phyloP scores from a whole-genome alignment of 768 basidiomycete genomes.

The Melanogaster broomeanus region DNA sequence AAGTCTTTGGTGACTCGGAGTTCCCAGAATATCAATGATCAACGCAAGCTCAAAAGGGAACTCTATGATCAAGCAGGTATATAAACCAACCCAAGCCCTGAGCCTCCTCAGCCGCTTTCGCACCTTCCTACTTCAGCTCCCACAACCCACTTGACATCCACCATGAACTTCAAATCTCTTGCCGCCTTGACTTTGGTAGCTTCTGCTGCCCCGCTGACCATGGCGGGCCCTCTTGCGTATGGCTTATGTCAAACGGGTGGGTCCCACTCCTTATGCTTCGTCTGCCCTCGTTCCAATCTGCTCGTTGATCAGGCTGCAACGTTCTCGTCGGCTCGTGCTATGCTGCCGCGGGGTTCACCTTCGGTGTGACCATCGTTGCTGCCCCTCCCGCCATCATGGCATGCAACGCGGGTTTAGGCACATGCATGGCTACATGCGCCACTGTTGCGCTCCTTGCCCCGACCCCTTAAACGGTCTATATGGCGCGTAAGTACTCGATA shows the following conservation, averaged over 20 bases:
- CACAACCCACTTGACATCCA: neutral
- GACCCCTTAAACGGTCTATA: conserved; percentile 15
- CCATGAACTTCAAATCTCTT: conserved; percentile 28
- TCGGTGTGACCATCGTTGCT: conserved; percentile 19
- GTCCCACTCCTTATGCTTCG: neutral
- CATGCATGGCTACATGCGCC: conserved; percentile 28
- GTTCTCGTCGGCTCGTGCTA: conserved; percentile 21
- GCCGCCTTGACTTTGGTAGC: conserved; percentile 17
- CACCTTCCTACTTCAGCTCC: neutral
- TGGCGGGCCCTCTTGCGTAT: conserved; percentile 22
- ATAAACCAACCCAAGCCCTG: neutral
- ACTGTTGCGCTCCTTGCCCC: conserved; percentile 19
- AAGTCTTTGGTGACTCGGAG: too few relatives aligned
- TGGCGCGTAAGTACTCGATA: neutral
- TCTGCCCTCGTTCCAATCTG: neutral
- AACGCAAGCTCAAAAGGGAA: too few relatives aligned
- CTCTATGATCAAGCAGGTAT: too few relatives aligned
- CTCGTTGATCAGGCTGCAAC: conserved; percentile 22
- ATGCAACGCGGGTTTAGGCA: conserved; percentile 24
- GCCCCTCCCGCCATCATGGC: conserved; percentile 22
- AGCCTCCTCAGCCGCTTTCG: neutral
- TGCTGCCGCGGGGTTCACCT: conserved; percentile 21
- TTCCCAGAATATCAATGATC: too few relatives aligned
- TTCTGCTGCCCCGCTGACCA: conserved; percentile 6
- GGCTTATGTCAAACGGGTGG: conserved; percentile 26